These are phyloP conservation scores for Basidiobolus heterosporus DNA, from an alignment of 371 early-diverging fungal genomes.

Conservation along the genomic window DNA sequence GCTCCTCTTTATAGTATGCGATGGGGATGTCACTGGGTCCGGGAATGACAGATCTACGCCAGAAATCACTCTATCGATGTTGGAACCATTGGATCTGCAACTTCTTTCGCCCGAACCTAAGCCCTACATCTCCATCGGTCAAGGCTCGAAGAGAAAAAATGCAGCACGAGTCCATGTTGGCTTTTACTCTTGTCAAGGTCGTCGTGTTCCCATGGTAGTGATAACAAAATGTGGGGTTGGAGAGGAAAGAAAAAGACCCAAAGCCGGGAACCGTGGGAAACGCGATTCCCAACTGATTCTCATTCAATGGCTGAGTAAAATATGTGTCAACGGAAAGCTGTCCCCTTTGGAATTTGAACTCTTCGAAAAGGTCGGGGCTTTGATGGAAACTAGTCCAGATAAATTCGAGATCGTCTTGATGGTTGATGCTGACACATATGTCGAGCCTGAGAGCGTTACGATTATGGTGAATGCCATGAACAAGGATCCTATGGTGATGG, in stretches of 20 bases:
- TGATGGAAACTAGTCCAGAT: conserved; percentile 66
- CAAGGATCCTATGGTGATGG: conserved; percentile 59
- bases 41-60: conserved; percentile 63
- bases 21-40: conserved; percentile 70
- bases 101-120: conserved; percentile 17
- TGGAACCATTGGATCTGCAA: conserved; percentile 53
- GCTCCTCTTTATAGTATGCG: conserved; percentile 74
- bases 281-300: conserved; percentile 95
- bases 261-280: conserved; percentile 94
- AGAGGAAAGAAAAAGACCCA: conserved; percentile 45
- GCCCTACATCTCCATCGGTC: conserved; percentile 75
- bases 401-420: conserved; percentile 79
- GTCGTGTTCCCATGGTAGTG: conserved; percentile 66
- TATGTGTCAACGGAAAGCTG: conserved; percentile 83
- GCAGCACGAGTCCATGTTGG: conserved; percentile 89
- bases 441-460: conserved; percentile 55
- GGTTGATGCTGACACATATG: conserved; percentile 92
- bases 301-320: conserved; percentile 86
- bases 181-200: conserved; percentile 46
- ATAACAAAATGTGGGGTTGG: conserved; percentile 86
- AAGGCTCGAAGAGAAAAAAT: conserved; percentile 70
- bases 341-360: conserved; percentile 85
- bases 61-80: conserved; percentile 67
- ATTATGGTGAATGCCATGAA: conserved; percentile 57
- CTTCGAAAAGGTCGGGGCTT: conserved; percentile 64